Base-by-base conservation (phyloP, 1,284 basidiomycete genomes). In the Gomphus bonarii region DNA sequence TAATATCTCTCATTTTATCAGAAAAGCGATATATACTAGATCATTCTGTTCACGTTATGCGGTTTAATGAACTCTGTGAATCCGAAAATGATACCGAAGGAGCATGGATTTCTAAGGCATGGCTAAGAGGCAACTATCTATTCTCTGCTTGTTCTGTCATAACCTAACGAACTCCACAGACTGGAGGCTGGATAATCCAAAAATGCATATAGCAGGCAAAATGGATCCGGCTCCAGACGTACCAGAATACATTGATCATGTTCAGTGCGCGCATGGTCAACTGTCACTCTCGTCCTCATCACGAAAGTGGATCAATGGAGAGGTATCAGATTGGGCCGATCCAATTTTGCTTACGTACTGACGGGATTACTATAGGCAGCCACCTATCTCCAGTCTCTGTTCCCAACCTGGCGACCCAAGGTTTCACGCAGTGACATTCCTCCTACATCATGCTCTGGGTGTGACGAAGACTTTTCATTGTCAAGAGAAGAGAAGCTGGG, bases 101-200 rank as follows among this genome's bases (percentile, higher is more conserved):
- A 11, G 83, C 75, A 65, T 88, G 84, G 83, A 80, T 91, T 63
- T 90, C 89, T 1, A 88, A 84, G 64, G 66, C 70, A 11, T 91
- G 89, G 89, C 65, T 88, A 3, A 85, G 77, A 77, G 88, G 88
- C 85, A 61, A 57, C 6, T 14, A 8, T 11, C 7, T n/a, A 36
- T 28, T 61, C 42, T 20, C 35, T 22, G 54, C 52, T 61, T 33
- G 62, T 54, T 58, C 7, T 48, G 46, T 48, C 11, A 22, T 18
- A 20, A 7, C 22, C 42, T 50, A 50, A 53, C 49, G 51, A 28
- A 46, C 50, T 49, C 48, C 43, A 28, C 58, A 89, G 89, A 88
- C 64, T 91, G 89, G 89, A 74, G 73, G 65, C 68, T 80, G 54
- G 65, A 69, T 40, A 84, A 78, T 62, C 88, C 89, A 31, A 85